Evolutionary conservation across 495 filamentous ascomycete species (phyloP).

Genomic region (Lichenothelia convexa): DNA sequence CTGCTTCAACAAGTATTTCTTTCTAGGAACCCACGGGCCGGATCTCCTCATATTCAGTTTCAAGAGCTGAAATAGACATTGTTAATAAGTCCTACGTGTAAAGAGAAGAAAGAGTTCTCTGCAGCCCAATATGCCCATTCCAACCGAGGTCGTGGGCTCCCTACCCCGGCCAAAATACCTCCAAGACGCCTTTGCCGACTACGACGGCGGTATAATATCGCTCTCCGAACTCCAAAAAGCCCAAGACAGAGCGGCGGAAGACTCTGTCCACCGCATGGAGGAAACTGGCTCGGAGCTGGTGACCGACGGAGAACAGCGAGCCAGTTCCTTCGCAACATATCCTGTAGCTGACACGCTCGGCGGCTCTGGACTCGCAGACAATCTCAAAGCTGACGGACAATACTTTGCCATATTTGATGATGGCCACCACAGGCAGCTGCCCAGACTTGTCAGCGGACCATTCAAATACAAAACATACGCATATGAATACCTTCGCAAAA

Average conservation of each 20-base stretch:
- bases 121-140: conserved; percentile 3
- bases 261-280: conserved; percentile 23
- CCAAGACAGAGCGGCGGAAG: conserved; percentile 26
- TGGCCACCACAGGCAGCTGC: conserved; percentile 25
- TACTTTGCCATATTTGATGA: conserved; percentile 30
- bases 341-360: conserved; percentile 24
- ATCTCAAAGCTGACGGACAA: conserved; percentile 22
- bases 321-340: conserved; percentile 26
- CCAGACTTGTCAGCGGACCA: conserved; percentile 21
- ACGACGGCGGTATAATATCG: conserved; percentile 18
- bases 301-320: conserved; percentile 26
- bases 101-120: too few relatives aligned
- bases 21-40: too few relatives aligned
- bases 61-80: too few relatives aligned
- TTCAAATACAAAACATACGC: conserved; percentile 26
- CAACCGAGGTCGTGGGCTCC: conserved; percentile 27
- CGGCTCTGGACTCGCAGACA: conserved; percentile 22
- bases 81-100: too few relatives aligned
- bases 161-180: conserved; percentile 23
- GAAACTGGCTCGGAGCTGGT: conserved; percentile 20
- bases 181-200: conserved; percentile 23
- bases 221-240: conserved; percentile 12
- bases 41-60: too few relatives aligned
- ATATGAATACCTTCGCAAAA: conserved; percentile 22
- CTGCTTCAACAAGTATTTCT: too few relatives aligned